phyloP scores from a whole-genome alignment of 768 basidiomycete species.

The Auriscalpium orientale region DNA sequence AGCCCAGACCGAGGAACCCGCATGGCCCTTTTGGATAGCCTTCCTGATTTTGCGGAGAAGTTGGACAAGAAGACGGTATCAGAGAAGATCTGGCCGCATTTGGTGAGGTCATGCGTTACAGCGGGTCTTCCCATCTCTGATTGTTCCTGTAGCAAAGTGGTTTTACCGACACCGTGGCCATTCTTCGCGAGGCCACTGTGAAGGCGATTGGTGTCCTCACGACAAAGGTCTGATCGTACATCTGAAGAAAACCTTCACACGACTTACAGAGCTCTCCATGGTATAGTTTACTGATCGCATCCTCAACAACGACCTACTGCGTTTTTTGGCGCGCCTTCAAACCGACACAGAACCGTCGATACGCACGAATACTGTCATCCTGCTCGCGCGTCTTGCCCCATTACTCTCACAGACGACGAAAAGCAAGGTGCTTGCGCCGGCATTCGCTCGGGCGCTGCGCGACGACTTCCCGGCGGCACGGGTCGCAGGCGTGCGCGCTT shows the following conservation, averaged over 20 bases:
- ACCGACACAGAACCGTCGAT: constrained; percentile 90
- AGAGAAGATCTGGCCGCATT: constrained; percentile 88
- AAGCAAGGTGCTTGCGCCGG: constrained; percentile 93
- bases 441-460: constrained; percentile 83
- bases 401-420: constrained; percentile 82
- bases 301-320: constrained; percentile 92
- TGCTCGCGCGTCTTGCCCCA: constrained; percentile 86
- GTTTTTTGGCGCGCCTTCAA: constrained; percentile 89
- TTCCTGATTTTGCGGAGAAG: constrained; percentile 79
- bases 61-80: constrained; percentile 78
- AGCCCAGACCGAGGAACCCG: constrained; percentile 90
- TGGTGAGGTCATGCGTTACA: constrained; percentile 43
- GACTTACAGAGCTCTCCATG: neutral
- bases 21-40: constrained; percentile 86
- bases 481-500: constrained; percentile 90
- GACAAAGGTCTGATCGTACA: constrained; percentile 54
- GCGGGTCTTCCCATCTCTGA: neutral
- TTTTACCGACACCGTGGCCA: constrained; percentile 87
- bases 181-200: constrained; percentile 91
- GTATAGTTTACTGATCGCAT: constrained; percentile 79
- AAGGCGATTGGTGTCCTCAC: constrained; percentile 80
- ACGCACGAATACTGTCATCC: constrained; percentile 94
- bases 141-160: constrained; percentile 70
- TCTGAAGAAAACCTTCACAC: no score
- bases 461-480: constrained; percentile 90